These are phyloP conservation scores for Rhypophila decipiens DNA, from an alignment of 495 filamentous ascomycete genomes.

Conservation along the genomic window DNA sequence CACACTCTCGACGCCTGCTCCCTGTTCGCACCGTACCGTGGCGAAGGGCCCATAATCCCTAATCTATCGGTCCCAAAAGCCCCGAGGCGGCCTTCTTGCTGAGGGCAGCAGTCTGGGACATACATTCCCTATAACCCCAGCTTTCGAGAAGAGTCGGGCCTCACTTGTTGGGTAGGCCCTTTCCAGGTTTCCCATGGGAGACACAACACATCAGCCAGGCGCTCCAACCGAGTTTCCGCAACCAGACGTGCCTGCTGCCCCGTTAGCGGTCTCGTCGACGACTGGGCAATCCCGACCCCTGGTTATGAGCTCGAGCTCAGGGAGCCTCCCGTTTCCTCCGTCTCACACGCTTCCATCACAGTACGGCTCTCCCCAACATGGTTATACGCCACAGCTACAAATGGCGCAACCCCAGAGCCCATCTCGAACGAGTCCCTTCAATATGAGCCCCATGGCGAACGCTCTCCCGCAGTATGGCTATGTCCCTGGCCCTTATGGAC, in stretches of 20 bases:
- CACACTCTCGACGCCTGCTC: no score
- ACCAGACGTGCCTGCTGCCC: conserved; percentile 15
- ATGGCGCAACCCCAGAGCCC: conserved; percentile 27
- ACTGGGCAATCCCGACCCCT: not conserved
- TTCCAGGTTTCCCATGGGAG: conserved; percentile 28
- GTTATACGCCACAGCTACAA: conserved; percentile 32
- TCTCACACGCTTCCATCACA: conserved; percentile 20
- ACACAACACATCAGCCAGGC: conserved; percentile 28
- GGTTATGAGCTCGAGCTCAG: no score
- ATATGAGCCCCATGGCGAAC: conserved; percentile 33
- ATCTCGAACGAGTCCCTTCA: conserved; percentile 28
- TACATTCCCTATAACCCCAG: no score
- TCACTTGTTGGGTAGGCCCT: not conserved
- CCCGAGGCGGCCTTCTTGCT: no score
- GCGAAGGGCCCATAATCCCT: no score
- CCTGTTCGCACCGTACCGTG: no score
- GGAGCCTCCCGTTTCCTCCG: not conserved
- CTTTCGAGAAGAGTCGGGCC: no score
- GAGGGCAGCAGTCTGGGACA: no score
- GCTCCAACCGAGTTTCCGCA: conserved; percentile 26
- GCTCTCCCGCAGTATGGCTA: conserved; percentile 34
- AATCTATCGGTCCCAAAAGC: no score
- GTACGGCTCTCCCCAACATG: conserved; percentile 24
- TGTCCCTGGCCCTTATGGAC: conserved; percentile 24
- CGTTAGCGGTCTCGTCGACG: conserved; percentile 12